Evolutionary conservation across 2,329 filamentous ascomycete genomes (phyloP).

Genomic region (Ascochyta fabae): DNA sequence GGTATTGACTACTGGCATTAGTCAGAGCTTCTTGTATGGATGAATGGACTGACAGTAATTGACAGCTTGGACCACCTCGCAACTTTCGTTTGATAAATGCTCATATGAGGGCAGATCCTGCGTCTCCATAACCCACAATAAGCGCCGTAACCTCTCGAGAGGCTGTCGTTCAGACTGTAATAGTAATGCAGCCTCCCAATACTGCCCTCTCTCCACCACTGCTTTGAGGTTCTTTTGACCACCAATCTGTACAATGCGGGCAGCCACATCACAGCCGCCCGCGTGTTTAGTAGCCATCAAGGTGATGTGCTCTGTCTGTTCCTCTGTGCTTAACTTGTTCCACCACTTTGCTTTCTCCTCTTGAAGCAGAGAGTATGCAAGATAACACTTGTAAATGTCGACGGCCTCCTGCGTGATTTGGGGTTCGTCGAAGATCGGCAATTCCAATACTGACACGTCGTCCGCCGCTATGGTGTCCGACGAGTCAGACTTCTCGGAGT

Average conservation of each 20-base stretch:
- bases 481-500: neutral
- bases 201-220: conserved; percentile 18
- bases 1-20: conserved; percentile 31
- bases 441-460: neutral
- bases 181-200: conserved; percentile 25
- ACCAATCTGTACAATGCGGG: conserved; percentile 15
- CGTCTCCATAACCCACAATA: conserved; percentile 24
- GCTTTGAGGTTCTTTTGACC: conserved; percentile 23
- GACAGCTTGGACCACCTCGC: conserved; percentile 40
- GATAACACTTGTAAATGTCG: conserved; percentile 4
- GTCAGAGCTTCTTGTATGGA: neutral
- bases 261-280: conserved; percentile 3
- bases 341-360: conserved; percentile 10
- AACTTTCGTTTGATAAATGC: conserved; percentile 32
- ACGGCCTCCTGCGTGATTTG: neutral
- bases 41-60: conserved; percentile 35
- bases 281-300: conserved; percentile 4
- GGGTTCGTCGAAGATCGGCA: neutral
- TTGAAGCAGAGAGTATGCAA: neutral
- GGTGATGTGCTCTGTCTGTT: conserved; percentile 5
- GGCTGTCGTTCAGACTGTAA: conserved; percentile 22
- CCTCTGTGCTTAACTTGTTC: conserved; percentile 5
- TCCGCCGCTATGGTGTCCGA: neutral
- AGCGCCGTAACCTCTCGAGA: conserved; percentile 21
- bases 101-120: conserved; percentile 32